Conservation (phyloP, 2,329 filamentous ascomycete species). For the Penicillium sp. region DNA sequence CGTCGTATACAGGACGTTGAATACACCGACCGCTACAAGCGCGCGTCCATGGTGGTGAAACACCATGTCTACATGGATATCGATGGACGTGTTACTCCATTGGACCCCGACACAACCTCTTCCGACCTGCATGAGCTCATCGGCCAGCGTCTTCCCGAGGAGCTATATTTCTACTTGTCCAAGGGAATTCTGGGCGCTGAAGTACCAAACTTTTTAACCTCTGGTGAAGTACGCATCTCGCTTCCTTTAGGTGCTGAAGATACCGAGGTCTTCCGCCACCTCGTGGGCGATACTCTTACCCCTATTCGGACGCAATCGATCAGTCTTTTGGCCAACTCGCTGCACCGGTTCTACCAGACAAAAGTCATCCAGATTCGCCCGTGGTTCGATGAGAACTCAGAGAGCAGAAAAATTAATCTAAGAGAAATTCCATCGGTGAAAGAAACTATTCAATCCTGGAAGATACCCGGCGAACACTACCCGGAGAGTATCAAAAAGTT, state of each 20-base stretch:
- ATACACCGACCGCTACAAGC: conserved; percentile 82
- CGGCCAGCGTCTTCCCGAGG: conserved; percentile 80
- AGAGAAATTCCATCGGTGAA: conserved; percentile 50
- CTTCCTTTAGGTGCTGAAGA: conserved; percentile 82
- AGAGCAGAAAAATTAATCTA: conserved; percentile 57
- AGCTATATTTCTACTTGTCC: conserved; percentile 85
- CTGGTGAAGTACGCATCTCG: conserved; percentile 68
- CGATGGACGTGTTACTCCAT: conserved; percentile 69
- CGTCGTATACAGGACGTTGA: conserved; percentile 62
- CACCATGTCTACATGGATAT: conserved; percentile 78
- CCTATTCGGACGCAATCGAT: conserved; percentile 71
- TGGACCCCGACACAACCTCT: conserved; percentile 67
- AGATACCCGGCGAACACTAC: conserved; percentile 55
- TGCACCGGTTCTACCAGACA: conserved; percentile 77
- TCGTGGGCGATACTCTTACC: conserved; percentile 69
- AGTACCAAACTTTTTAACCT: conserved; percentile 74
- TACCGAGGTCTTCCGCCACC: conserved; percentile 70
- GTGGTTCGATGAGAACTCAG: conserved; percentile 74
- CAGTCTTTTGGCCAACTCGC: conserved; percentile 67
- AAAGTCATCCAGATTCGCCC: conserved; percentile 70
- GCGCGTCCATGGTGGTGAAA: conserved; percentile 75
- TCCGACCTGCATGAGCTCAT: conserved; percentile 83
- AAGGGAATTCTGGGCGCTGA: conserved; percentile 73
- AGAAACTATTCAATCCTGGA: conserved; percentile 60
- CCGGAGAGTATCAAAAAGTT: conserved; percentile 39